Base-by-base conservation (phyloP, 192 early-diverging fungal genomes). In the Oehlia diaphana region DNA sequence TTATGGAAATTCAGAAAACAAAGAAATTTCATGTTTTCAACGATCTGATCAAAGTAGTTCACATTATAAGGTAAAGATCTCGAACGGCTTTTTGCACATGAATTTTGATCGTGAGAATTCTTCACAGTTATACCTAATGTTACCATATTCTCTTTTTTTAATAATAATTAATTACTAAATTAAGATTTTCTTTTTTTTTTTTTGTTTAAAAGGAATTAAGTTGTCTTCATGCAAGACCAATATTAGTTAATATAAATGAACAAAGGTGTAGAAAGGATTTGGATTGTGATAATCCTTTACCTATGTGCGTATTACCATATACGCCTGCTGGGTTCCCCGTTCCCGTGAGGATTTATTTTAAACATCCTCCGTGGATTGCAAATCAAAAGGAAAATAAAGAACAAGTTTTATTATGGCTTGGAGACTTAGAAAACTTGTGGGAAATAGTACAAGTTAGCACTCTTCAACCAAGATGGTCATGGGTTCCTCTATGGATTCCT, bases 381-480 rank as follows among this genome's bases (percentile, higher is more conserved):
- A 31, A 79, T 28, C 4, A 26, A 39, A 72, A 69, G 44, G 47
- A 78, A 53, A 62, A 63, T 67, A 26, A 53, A n/a, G 86, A 86
- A 4, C 83, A 90, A 64, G 81, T 86, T 10, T 82, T 94, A 4
- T 77, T 90, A 23, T 93, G 90, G 83, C 79, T 91, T 63, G 92
- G 93, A 13, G 90, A 93, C 77, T 84, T 92, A 28, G 84, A 88
- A 31, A 92, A 93, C 81, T 85, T 94, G 6, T 93, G 89, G 88
- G 92, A 93, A 84, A 88, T 80, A 87, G 90, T 93, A 23, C 84
- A 91, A 80, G 91, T 94, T 19, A 90, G 92, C 9, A 83, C 83
- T 9, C 81, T 92, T 21, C 82, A 81, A 19, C 87, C 91, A 14
- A 84, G 88, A 37, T 86, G 74, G 69, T 84, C 83, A 21, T 84